Percentiles rank a stretch among this genome's conserved stretches.
Evolutionary conservation across 345 rosid genomes (phyloP).

Genomic region (Hirschfeldia incana): DNA sequence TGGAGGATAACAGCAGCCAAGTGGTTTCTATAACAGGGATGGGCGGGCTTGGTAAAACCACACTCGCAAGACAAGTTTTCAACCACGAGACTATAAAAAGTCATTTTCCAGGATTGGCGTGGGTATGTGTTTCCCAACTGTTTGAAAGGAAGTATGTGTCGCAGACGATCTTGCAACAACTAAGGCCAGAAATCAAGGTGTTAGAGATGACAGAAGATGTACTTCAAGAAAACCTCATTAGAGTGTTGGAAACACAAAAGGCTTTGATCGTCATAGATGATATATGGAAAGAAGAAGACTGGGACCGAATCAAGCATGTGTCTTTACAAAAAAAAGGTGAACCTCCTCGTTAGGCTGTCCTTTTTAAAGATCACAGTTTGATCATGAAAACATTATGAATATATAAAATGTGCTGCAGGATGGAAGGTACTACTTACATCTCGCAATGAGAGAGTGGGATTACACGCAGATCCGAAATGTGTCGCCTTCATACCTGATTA

Average conservation of each 20-base stretch:
- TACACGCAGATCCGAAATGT: constrained; percentile 12
- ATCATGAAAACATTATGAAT: background rate
- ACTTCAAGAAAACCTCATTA: background rate
- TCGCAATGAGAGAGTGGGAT: constrained; percentile 34
- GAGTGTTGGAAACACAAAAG: background rate
- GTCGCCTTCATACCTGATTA: background rate
- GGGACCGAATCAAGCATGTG: constrained; percentile 37
- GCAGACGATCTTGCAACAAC: background rate
- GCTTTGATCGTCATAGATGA: background rate
- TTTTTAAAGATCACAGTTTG: background rate
- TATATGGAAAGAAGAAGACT: constrained; percentile 17
- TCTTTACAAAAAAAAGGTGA: constrained; percentile 29
- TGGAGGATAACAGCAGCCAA: background rate
- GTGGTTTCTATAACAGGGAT: background rate
- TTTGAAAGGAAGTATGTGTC: background rate
- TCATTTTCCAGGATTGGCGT: background rate
- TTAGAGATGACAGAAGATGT: background rate
- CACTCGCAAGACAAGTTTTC: background rate
- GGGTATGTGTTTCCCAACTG: background rate
- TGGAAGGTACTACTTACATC: constrained; percentile 13
- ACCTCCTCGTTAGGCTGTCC: background rate
- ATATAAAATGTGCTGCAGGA: background rate
- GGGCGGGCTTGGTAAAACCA: background rate
- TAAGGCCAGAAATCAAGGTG: background rate
- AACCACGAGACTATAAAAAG: background rate